Evolutionary conservation across 441 rosid species (phyloP), one percentile per base, ranked within the genome.

Genomic region (Biscutella auriculata): DNA sequence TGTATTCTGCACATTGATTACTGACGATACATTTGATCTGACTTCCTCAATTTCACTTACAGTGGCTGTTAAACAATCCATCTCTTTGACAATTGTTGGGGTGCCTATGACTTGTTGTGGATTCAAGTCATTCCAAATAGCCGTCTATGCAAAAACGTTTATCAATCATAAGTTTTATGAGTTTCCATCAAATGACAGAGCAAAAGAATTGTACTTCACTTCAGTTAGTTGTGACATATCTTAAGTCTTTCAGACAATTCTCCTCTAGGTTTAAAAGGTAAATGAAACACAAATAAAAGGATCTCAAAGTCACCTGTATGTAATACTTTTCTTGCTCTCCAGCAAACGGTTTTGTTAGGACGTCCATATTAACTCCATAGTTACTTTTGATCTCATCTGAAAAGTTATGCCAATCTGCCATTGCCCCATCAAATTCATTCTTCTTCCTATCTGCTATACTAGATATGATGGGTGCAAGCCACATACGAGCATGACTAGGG

Each of bases 401-500:
- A 73, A 92, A 92, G 62, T 61, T 46, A 60, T 69, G 28, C 98
- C 98, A 92, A 62, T 92, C 95, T n/a, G 79, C 84, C 94, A 92
- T 88, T 53, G 88, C 62, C 66, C 70, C 95, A 53, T 82, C 86
- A 33, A 66, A 84, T 53, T 92, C 95, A 23, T 49, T 73, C 75
- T 50, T 76, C 63, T 84, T 88, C 25, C 81, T 77, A 56, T 88
- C 95, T 16, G 67, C 78, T 76, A 86, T 62, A 16, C 75, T 79
- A 54, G 97, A 79, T 72, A 88, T 78, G 37, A 92, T 73, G 28
- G 98, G 97, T 37, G 90, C 95, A 55, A 92, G 63, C 98, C 98
- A 88, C 92, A 88, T 85, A 48, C 92, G 95, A 48, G 98, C 97
- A 83, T 92, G 98, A 67, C 98, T 92, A 34, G 98, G 97, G 79